Conservation (phyloP, 345 rosid species). For the Arabidopsis thaliana region DNA sequence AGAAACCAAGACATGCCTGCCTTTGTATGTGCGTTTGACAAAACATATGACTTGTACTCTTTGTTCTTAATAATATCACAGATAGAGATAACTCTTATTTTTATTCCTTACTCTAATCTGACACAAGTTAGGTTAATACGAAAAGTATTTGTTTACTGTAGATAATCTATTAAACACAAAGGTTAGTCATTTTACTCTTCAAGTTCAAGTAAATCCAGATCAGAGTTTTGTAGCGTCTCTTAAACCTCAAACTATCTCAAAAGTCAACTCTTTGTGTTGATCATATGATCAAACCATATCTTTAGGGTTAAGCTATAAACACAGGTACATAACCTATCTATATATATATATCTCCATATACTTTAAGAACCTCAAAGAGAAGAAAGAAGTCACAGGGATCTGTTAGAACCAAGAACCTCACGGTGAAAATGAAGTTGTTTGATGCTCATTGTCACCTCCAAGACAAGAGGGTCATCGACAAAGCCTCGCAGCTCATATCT, state of each 20-base stretch:
- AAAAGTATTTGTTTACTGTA: neutral
- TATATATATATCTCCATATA: slow-evolving; percentile 24
- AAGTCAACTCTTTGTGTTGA: slow-evolving; percentile 38
- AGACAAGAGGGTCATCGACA: slow-evolving; percentile 71
- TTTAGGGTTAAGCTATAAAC: slow-evolving; percentile 26
- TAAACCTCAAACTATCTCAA: slow-evolving; percentile 17
- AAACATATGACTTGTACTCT: neutral
- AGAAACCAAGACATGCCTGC: neutral
- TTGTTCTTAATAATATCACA: neutral
- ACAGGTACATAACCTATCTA: neutral
- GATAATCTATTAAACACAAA: neutral
- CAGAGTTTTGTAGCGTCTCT: slow-evolving; percentile 20
- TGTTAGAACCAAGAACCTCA: neutral
- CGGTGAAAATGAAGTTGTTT: slow-evolving; percentile 57
- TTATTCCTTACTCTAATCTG: neutral
- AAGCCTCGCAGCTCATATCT: slow-evolving; percentile 62
- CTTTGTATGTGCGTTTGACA: neutral
- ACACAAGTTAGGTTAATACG: too few species aligned
- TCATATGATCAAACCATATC: slow-evolving; percentile 33
- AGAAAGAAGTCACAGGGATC: slow-evolving; percentile 15
- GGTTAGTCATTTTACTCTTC: neutral
- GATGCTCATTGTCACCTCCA: slow-evolving; percentile 98
- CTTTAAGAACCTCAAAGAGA: slow-evolving; percentile 7
- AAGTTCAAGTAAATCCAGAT: slow-evolving; percentile 35
- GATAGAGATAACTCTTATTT: neutral